A percentile compares a stretch with the other conserved stretches of the same genome.
These are phyloP conservation scores for Colletotrichum tropicicola DNA, from an alignment of 2,329 filamentous ascomycete genomes.

Conservation along the genomic window DNA sequence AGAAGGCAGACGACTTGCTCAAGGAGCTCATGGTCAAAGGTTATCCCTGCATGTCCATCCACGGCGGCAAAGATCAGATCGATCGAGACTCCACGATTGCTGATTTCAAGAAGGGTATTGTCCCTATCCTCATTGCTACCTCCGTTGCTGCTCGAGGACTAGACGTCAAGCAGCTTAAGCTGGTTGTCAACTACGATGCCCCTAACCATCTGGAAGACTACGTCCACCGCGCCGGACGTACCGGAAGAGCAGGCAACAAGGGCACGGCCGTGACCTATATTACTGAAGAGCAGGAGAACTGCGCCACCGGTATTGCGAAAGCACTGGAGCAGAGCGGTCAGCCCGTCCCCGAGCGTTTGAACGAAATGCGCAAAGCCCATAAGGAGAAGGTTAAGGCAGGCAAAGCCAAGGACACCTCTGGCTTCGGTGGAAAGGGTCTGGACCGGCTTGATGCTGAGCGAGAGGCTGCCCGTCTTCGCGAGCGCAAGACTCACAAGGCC, in stretches of 20 bases:
- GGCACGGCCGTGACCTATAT: slow-evolving; percentile 96
- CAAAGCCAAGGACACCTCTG: slow-evolving; percentile 87
- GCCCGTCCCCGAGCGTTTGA: slow-evolving; percentile 75
- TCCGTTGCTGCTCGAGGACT: slow-evolving; percentile 94
- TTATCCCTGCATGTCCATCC: slow-evolving; percentile 92
- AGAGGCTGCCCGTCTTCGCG: slow-evolving; percentile 84
- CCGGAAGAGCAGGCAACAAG: slow-evolving; percentile 91
- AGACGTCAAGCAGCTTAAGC: slow-evolving; percentile 94
- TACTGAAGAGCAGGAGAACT: slow-evolving; percentile 90
- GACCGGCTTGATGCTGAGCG: slow-evolving; percentile 92
- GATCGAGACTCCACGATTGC: slow-evolving; percentile 92
- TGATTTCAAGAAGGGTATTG: slow-evolving; percentile 91
- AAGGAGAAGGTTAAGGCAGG: slow-evolving; percentile 91
- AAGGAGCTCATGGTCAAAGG: slow-evolving; percentile 84
- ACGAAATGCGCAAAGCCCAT: slow-evolving; percentile 76
- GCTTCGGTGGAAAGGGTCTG: slow-evolving; percentile 94
- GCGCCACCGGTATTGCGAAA: slow-evolving; percentile 86
- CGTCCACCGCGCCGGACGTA: slow-evolving; percentile 92
- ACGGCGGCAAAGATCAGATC: slow-evolving; percentile 92
- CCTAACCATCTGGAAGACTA: slow-evolving; percentile 97
- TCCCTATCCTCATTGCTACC: slow-evolving; percentile 91
- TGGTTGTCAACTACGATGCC: slow-evolving; percentile 95
- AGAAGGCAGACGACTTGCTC: slow-evolving; percentile 83
- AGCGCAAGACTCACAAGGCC: slow-evolving; percentile 89
- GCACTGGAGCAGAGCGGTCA: slow-evolving; percentile 93